Evolutionary conservation across 257 asterid genomes (phyloP).

Genomic region (Nicotiana noctiflora): DNA sequence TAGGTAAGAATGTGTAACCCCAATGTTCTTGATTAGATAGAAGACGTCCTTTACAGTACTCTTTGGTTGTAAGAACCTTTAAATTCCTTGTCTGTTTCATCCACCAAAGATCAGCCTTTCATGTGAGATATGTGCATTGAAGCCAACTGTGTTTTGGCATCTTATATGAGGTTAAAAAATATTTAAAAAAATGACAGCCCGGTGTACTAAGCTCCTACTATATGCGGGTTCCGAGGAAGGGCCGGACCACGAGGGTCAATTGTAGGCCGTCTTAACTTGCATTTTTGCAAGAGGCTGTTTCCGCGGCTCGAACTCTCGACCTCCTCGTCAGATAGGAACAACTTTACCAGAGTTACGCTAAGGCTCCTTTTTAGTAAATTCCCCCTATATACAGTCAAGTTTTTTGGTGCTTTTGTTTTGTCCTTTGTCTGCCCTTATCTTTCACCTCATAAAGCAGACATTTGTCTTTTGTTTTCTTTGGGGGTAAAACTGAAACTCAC

Average conservation of each 20-base stretch:
- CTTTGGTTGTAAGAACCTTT: slow-evolving; percentile 40
- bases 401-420: slow-evolving; percentile 20
- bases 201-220: too few relatives aligned
- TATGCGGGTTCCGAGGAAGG: too few relatives aligned
- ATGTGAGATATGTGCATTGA: slow-evolving; percentile 82
- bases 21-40: slow-evolving; percentile 53
- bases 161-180: slow-evolving; percentile 35
- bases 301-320: too few relatives aligned
- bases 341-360: too few relatives aligned
- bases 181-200: neutral
- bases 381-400: neutral
- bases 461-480: slow-evolving; percentile 14
- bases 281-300: too few relatives aligned
- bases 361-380: too few relatives aligned
- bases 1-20: slow-evolving; percentile 33
- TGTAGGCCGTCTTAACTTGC: too few relatives aligned
- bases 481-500: neutral
- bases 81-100: slow-evolving; percentile 54
- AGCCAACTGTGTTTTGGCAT: slow-evolving; percentile 87
- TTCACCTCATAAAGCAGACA: slow-evolving; percentile 31
- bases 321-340: too few relatives aligned
- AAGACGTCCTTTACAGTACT: slow-evolving; percentile 29
- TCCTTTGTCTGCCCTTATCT: slow-evolving; percentile 29
- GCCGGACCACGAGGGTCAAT: too few relatives aligned
- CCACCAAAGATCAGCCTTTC: slow-evolving; percentile 72